Conservation (phyloP, 148 eudicot genomes). For the Silene latifolia region DNA sequence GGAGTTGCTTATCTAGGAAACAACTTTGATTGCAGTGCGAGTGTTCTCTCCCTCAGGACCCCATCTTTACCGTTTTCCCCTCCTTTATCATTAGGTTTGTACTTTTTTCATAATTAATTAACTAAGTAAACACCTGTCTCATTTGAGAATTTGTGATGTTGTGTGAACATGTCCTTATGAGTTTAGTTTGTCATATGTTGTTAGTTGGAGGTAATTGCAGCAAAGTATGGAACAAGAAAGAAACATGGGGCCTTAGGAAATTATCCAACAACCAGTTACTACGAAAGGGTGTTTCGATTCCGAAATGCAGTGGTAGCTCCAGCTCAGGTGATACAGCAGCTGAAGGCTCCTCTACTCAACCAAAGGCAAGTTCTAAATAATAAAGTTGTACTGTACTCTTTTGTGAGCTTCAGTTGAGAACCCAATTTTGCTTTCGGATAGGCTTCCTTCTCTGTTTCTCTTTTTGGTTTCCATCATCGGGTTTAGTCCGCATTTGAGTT, state of each 20-base stretch:
- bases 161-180: not conserved
- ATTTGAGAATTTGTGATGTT: too few relatives aligned
- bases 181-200: not conserved
- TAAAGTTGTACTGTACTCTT: not conserved
- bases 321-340: conserved; percentile 32
- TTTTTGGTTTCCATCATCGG: too few relatives aligned
- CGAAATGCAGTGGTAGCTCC: conserved; percentile 46
- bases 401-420: not conserved
- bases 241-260: not conserved
- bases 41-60: not conserved
- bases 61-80: not conserved
- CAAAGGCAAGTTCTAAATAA: conserved; percentile 38
- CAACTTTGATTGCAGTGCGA: conserved; percentile 7
- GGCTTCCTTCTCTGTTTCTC: too few relatives aligned
- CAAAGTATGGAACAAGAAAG: conserved; percentile 15
- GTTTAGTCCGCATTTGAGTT: too few relatives aligned
- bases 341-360: conserved; percentile 29
- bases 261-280: conserved; percentile 16
- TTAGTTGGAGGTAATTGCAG: conserved; percentile 17
- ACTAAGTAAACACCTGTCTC: too few relatives aligned
- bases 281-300: conserved; percentile 18
- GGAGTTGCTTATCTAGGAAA: conserved; percentile 21
- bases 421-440: too few relatives aligned
- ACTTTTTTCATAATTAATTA: too few relatives aligned
- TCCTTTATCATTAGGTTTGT: conserved; percentile 16